Evolutionary conservation across 805 yeast genomes (phyloP), one percentile per base, ranked within the genome.

Genomic region (Hanseniaspora taiwanica): DNA sequence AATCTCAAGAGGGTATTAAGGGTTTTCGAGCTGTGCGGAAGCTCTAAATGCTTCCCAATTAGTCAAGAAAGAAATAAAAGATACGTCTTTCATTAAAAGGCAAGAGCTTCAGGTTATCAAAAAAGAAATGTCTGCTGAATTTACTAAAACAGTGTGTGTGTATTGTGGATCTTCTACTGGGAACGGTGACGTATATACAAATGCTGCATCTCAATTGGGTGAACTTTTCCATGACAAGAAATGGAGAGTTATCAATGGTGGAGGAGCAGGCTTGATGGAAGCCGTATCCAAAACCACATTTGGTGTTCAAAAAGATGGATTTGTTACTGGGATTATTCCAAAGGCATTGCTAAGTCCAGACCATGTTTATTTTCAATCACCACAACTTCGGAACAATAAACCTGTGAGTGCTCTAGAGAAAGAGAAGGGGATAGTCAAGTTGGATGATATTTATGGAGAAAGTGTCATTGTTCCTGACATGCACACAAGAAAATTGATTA

Each of bases 131-230:
- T 39, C 4, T n/a, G n/a, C n/a, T 52, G 49, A 20, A 17, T 12
- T 19, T 18, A 37, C 14, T 9, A 69, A 68, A 48, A 66, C 70
- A 16, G 68, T 84, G 9, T 84, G 94, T 60, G 94, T 84, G 20
- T 84, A 81, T 54, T 85, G 95, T 57, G 94, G 95, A 25, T 81
- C 93, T 3, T 72, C 86, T 4, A 71, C 72, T 44, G 95, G 95
- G 13, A 69, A 56, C 34, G 67, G 69, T 39, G 62, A 68, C 6
- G 48, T 49, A 3, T 81, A 59, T 52, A 62, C 77, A 12, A 63
- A 62, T 2, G 64, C 64, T 24, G 87, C 94, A 1, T 48, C 62
- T n/a, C 56, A 67, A 20, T 62, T 84, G 34, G 94, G 94, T 19
- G 48, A 62, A 37, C 50, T 66, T 21, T 57, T 84, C 46, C 81